Base-by-base conservation (phyloP, 208 protist genomes). In the Tritrichomonas musculus region DNA sequence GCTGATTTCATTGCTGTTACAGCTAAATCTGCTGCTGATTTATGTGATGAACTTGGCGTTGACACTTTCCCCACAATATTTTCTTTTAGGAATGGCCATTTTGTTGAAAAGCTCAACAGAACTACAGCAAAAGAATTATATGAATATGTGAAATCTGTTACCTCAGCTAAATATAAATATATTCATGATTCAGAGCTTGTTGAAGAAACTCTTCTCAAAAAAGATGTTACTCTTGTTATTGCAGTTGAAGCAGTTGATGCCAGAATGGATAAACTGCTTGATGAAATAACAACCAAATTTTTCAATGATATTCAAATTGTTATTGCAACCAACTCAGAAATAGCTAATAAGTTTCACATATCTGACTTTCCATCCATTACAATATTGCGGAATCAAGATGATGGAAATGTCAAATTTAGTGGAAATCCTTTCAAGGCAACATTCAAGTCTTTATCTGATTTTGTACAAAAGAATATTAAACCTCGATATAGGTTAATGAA, bases 1-100 rank as follows among this genome's bases (percentile, higher is more conserved):
- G 77, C 77, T 39, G 77, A 88, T 57, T 88, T 53, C 39, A 47
- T 88, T 30, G 41, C 47, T 33, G 25, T 88, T 22, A 55, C 14
- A 20, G 41, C 41, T 5, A 44, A 47, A 8, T 5, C 20, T 20
- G 77, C 47, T 39, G 27, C 47, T 20, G 77, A 88, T 88, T 11
- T 88, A 20, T 25, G n/a, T 88, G 77, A 88, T 39, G 77, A 88
- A 50, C 77, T 88, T 57, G 77, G 77, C 39, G 77, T 88, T 39
- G 77, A 60, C 30, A 57, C 9, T 1, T 88, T 39, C n/a, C 77
- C 77, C 9, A 27, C 77, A 55, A 8, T 88, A 39, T 88, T 88
- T 11, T 14, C 77, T 13, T 88, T 88, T 30, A 5, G 77, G 1
- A 47, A 88, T 30, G 77, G 77, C 33, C 44, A 44, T 33, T 49